phyloP scores from a whole-genome alignment of 345 rosid genomes.

The Heritiera littoralis region DNA sequence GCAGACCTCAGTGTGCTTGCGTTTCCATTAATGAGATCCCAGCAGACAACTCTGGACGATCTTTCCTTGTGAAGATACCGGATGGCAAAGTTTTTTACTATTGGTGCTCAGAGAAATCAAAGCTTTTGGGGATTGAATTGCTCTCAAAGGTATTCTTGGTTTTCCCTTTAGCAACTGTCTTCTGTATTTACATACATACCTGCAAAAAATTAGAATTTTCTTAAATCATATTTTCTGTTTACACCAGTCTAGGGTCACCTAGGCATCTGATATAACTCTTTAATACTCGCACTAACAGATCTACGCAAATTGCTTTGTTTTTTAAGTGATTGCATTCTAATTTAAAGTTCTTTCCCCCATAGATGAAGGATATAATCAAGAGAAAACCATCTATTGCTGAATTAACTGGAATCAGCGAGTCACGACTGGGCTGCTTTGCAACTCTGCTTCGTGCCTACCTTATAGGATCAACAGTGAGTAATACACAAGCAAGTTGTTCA shows the following conservation, averaged over 20 bases:
- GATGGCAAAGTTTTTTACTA: constrained; percentile 61
- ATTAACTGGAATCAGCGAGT: constrained; percentile 83
- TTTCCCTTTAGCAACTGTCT: not conserved
- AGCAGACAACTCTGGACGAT: constrained; percentile 80
- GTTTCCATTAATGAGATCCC: constrained; percentile 60
- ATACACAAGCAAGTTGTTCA: constrained; percentile 28
- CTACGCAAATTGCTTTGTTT: not conserved
- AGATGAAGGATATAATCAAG: constrained; percentile 83
- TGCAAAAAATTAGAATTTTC: not conserved
- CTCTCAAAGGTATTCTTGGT: constrained; percentile 62
- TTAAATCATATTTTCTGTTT: not conserved
- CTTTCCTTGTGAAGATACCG: constrained; percentile 60
- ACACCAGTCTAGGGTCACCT: not conserved
- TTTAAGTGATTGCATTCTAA: constrained; percentile 2
- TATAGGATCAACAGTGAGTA: constrained; percentile 55
- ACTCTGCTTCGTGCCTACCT: constrained; percentile 77
- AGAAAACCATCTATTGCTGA: constrained; percentile 88
- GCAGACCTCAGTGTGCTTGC: constrained; percentile 45
- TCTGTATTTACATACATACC: not conserved
- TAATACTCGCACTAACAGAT: not conserved
- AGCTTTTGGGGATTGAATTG: constrained; percentile 80
- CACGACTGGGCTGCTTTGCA: constrained; percentile 87
- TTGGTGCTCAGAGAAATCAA: constrained; percentile 96
- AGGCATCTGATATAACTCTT: not conserved
- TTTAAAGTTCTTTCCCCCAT: constrained; percentile 2